Evolutionary conservation across 441 rosid species (phyloP), one percentile per base, ranked within the genome.

Genomic region (Populus hybrid): DNA sequence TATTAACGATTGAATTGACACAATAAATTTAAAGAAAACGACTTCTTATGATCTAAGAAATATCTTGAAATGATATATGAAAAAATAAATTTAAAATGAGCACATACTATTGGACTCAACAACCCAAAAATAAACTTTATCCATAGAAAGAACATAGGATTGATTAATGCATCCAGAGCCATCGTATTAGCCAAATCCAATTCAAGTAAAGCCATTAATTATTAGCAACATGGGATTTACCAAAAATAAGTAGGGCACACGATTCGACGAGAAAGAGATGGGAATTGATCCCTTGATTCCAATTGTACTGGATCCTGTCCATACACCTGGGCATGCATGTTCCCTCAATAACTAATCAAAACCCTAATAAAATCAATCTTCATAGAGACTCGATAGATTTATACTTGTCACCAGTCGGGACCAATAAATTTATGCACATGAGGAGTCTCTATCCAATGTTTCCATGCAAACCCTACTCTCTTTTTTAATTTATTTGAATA

Each of bases 361-460:
- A 42, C 16, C 38, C 50, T 23, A 64, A 5, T 8, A 21, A 74
- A 79, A 74, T 66, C 78, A 79, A 74, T 66, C 78, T 57, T 70
- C 72, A 61, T 70, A 28, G 46, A 23, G 23, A 64, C 14, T 64
- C 10, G 21, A 64, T 21, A 57, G 50, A 79, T 78, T 83, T 83
- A 34, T 34, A 81, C 72, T 40, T 78, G 71, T 79, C 70, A 77
- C 71, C n/a, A 77, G 68, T 74, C 26, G 77, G 82, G 80, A 80
- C 81, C 81, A 75, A 71, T 46, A 11, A 5, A 46, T 14, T 3
- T 46, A 12, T 46, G 81, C 85, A 81, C 81, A 86, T 81, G 80
- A 75, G 78, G 65, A 71, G 78, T 71, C 77, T 75, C 82, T 71
- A 72, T 81, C 81, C 72, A 59, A 46, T 26, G 69, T 42, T 65